These are phyloP conservation scores for Claviceps pazoutovae DNA, from an alignment of 2,329 filamentous ascomycete species.

Conservation along the genomic window DNA sequence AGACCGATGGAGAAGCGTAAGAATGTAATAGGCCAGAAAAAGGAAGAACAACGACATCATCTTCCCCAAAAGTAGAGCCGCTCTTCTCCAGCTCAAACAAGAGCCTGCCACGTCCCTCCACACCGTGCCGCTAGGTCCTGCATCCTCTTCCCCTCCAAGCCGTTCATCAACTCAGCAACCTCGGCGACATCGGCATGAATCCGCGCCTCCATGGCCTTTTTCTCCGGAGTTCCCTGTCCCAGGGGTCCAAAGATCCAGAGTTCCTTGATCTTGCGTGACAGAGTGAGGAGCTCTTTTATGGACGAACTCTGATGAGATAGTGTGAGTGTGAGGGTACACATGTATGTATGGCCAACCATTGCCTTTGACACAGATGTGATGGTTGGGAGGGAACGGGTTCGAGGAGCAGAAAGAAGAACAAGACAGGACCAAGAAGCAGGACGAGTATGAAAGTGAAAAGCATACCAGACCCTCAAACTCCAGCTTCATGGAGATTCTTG, in stretches of 20 bases:
- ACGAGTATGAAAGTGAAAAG: neutral
- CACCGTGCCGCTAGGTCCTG: constrained; percentile 18
- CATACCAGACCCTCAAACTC: constrained; percentile 30
- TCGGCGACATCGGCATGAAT: constrained; percentile 22
- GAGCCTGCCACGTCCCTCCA: constrained; percentile 24
- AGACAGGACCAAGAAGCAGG: too few relatives aligned
- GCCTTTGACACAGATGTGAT: too few relatives aligned
- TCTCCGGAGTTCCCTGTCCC: constrained; percentile 22
- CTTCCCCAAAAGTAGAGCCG: too few relatives aligned
- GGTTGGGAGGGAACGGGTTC: too few relatives aligned
- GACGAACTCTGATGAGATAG: constrained; percentile 21
- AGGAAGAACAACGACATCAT: neutral
- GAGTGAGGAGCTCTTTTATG: constrained; percentile 30
- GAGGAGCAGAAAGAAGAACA: neutral
- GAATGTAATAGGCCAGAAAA: neutral
- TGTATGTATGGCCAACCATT: too few relatives aligned
- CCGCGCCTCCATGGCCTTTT: constrained; percentile 21
- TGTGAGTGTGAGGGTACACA: too few relatives aligned
- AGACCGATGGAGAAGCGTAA: neutral
- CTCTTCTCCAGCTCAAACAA: constrained; percentile 9
- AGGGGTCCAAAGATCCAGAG: constrained; percentile 31
- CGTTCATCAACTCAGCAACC: constrained; percentile 21
- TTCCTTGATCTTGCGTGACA: constrained; percentile 31
- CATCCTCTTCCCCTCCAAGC: constrained; percentile 21
- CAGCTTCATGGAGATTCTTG: constrained; percentile 30